Conservation (phyloP, 257 asterid species). For the Solanum dulcamara region DNA sequence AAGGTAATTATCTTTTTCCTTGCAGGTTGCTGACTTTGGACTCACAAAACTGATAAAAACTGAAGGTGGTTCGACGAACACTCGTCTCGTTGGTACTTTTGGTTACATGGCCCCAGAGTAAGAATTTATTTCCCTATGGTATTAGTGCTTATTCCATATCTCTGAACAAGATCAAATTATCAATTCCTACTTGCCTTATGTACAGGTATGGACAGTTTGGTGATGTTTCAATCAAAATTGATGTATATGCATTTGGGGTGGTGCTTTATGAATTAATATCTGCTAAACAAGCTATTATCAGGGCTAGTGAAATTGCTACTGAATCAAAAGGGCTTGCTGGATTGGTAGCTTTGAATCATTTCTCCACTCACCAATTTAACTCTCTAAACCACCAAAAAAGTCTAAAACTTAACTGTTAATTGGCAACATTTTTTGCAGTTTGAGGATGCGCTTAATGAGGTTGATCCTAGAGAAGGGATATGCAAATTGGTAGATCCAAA, state of each 20-base stretch:
- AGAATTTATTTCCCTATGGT: neutral
- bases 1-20: neutral
- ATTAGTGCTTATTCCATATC: neutral
- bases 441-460: constrained; percentile 44
- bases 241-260: constrained; percentile 84
- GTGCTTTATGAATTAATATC: constrained; percentile 71
- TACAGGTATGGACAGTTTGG: constrained; percentile 78
- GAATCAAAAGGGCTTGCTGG: constrained; percentile 72
- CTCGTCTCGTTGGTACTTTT: constrained; percentile 79
- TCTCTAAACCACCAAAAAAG: neutral
- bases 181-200: neutral
- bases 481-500: constrained; percentile 60
- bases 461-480: constrained; percentile 40
- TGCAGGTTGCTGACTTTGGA: constrained; percentile 87
- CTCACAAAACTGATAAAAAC: constrained; percentile 69
- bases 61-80: constrained; percentile 60
- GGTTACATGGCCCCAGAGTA: constrained; percentile 95
- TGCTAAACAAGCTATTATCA: constrained; percentile 64
- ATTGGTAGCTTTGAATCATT: constrained; percentile 31
- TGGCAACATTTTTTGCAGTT: constrained; percentile 30
- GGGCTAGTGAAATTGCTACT: constrained; percentile 34
- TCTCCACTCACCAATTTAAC: neutral
- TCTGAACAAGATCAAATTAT: neutral
- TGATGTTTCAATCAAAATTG: constrained; percentile 61
- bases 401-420: neutral